Base-by-base conservation (phyloP, 768 basidiomycete genomes). In the Auriscalpium microsporum region DNA sequence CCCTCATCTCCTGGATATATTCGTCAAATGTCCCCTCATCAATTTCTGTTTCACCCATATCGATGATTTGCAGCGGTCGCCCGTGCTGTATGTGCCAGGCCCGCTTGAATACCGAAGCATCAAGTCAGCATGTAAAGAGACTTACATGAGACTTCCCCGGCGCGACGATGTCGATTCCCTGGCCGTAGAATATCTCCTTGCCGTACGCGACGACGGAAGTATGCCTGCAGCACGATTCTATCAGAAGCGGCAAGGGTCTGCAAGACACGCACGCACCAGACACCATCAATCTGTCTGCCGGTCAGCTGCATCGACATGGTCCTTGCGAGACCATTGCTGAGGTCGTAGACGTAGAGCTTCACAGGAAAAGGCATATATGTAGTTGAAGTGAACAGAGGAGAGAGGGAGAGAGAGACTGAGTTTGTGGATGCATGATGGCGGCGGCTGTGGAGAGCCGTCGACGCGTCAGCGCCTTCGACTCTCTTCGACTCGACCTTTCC, bases 121-220 rank as follows among this genome's bases (percentile, higher is more conserved):
- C 42, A 44, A 16, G 23, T 28, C 13, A 10, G 28, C 36, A 58
- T 44, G 10, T 16, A 49, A 36, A 45, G 3, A 17, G 36, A 73
- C 87, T 57, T 67, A 90, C 90, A 72, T 93, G 91, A 2, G 94
- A 93, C 61, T 73, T 75, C 13, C 94, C 93, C 0, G 94, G 94
- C 1, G 63, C 61, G 0, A 86, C 82, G 21, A 79, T 78, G 48
- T 64, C 71, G 55, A 97, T 93, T 2, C 94, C 94, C 62, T 84
- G 89, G 2, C 94, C 94, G 68, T 93, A 98, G 64, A 90, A 95
- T 33, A 90, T 72, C 65, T 98, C 94, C 63, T 84, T 83, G 2
- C 83, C 83, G 68, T 82, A 96, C 3, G 86, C 84, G 47, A 96
- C 93, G 19, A 97, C 79, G 14, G 90, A 92, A 0, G 94, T 95